Evolutionary conservation across 345 rosid genomes (phyloP).

Genomic region (Stellera chamaejasme): DNA sequence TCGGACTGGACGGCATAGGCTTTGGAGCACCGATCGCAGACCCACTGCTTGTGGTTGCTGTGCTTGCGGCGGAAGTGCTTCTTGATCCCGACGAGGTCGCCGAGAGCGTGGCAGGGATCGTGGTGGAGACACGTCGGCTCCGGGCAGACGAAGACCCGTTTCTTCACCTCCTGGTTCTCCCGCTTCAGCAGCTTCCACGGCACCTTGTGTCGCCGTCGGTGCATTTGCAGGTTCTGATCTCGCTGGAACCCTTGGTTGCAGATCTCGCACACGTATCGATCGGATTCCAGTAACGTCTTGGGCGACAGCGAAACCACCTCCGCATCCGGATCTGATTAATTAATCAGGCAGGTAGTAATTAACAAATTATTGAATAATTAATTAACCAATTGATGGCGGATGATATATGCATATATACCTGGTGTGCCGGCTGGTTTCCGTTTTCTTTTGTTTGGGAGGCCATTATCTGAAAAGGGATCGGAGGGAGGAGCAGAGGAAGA

Average conservation of each 20-base stretch:
- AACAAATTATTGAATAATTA: background rate
- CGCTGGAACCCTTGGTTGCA: slow-evolving; percentile 87
- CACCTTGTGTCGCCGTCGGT: slow-evolving; percentile 73
- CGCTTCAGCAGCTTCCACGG: slow-evolving; percentile 84
- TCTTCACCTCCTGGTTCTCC: slow-evolving; percentile 58
- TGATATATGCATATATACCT: slow-evolving; percentile 24
- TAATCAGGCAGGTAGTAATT: background rate
- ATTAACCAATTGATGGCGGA: background rate
- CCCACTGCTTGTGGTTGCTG: slow-evolving; percentile 76
- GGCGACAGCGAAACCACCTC: slow-evolving; percentile 81
- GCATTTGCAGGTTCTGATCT: slow-evolving; percentile 90
- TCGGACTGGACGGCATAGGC: slow-evolving; percentile 88
- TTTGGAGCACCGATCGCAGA: slow-evolving; percentile 70
- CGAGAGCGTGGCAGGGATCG: slow-evolving; percentile 77
- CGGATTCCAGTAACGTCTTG: slow-evolving; percentile 64
- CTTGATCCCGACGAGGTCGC: slow-evolving; percentile 82
- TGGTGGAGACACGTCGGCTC: slow-evolving; percentile 77
- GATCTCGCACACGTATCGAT: slow-evolving; percentile 82
- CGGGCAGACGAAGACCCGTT: slow-evolving; percentile 75
- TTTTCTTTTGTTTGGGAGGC: slow-evolving; percentile 54
- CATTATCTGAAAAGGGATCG: slow-evolving; percentile 47
- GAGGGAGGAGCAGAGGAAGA: slow-evolving; percentile 41
- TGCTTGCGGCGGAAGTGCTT: slow-evolving; percentile 77
- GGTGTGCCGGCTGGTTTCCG: slow-evolving; percentile 93
- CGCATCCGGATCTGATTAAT: slow-evolving; percentile 67